Percentiles rank a stretch among this genome's conserved stretches.
Conservation (phyloP, 2,329 filamentous ascomycete genomes). For the Coleophoma crateriformis region DNA sequence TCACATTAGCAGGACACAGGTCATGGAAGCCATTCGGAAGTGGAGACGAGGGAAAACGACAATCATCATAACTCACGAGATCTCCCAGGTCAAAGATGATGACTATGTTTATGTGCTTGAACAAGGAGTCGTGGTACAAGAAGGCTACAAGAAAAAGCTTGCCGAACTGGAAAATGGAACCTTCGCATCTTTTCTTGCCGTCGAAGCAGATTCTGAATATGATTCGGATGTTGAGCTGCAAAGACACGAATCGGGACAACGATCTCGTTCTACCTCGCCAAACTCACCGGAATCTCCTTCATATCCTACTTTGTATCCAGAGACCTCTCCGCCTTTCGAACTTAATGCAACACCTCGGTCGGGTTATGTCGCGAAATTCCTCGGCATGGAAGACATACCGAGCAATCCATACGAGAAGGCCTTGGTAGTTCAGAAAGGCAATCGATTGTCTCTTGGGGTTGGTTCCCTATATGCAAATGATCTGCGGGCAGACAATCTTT, state of each 20-base stretch:
- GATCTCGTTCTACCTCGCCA: constrained; percentile 9
- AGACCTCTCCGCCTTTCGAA: constrained; percentile 1
- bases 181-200: constrained; percentile 38
- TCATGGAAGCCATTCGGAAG: constrained; percentile 69
- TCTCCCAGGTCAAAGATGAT: constrained; percentile 63
- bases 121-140: constrained; percentile 58
- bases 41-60: constrained; percentile 84
- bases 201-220: not conserved
- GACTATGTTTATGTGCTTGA: constrained; percentile 83
- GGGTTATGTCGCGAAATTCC: constrained; percentile 9
- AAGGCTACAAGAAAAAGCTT: constrained; percentile 58
- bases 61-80: constrained; percentile 88
- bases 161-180: constrained; percentile 35
- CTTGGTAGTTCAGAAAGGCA: not conserved
- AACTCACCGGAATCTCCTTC: not conserved
- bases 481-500: constrained; percentile 9
- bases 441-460: constrained; percentile 2
- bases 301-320: constrained; percentile 4
- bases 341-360: constrained; percentile 1
- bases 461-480: constrained; percentile 13
- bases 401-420: not conserved
- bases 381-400: constrained; percentile 6
- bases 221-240: not conserved
- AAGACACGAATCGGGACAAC: constrained; percentile 8
- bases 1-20: constrained; percentile 56